Base-by-base conservation (phyloP, 140 eudicot genomes). In the Ambrosia hybrid region DNA sequence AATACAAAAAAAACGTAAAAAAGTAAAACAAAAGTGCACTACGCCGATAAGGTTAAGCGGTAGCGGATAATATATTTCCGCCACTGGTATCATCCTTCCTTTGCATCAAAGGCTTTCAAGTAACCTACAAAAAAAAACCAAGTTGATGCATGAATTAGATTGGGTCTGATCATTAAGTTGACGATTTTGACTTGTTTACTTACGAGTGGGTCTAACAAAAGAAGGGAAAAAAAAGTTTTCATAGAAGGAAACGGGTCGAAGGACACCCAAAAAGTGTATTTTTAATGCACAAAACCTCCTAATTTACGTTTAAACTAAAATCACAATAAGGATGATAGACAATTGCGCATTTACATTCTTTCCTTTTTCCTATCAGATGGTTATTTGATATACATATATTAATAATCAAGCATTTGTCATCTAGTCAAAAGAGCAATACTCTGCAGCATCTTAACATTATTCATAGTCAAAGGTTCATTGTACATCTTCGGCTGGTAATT, bases 41-140 rank as follows among this genome's bases (percentile, higher is more conserved):
- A n/a, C n/a, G n/a, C n/a, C n/a, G n/a, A n/a, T n/a, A n/a, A n/a
- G n/a, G n/a, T n/a, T n/a, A n/a, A n/a, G n/a, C n/a, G n/a, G n/a
- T n/a, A n/a, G n/a, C n/a, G n/a, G n/a, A n/a, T n/a, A n/a, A n/a
- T n/a, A n/a, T n/a, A n/a, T n/a, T n/a, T n/a, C n/a, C n/a, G n/a
- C n/a, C n/a, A n/a, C n/a, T n/a, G n/a, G n/a, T n/a, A n/a, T n/a
- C n/a, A n/a, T n/a, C n/a, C n/a, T 94, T 90, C 12, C 99, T 86
- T 89, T 94, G 99, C 82, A 94, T 90, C 57, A 94, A 69, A 36
- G 97, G 96, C 83, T 94, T 97, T 73, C 99, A 95, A 48, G 97
- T 94, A 62, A 88, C 97, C 99, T 94, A 73, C 70, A 71, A 37
- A 65, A 48, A 13, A 15, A 30, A 36, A 71, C 63, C 30, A 59